Evolutionary conservation across 1,284 basidiomycete genomes (phyloP).

Genomic region (Ceratobasidium sp.): DNA sequence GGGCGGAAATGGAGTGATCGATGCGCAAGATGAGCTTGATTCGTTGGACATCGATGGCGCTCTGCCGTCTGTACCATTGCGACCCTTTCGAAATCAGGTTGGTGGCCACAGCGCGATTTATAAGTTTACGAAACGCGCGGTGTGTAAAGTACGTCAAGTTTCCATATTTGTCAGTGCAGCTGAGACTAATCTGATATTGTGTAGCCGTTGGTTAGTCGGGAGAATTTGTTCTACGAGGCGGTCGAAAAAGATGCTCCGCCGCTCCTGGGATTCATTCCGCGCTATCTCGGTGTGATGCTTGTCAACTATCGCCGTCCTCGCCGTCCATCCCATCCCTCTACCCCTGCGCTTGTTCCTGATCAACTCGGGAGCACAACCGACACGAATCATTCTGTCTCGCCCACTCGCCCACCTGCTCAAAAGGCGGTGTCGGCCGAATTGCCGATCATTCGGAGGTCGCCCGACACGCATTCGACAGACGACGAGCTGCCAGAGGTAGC

Average conservation of each 20-base stretch:
- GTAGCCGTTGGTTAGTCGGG: conserved; percentile 93
- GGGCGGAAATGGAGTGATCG: conserved; percentile 44
- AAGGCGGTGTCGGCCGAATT: conserved; percentile 49
- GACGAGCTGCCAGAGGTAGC: conserved; percentile 87
- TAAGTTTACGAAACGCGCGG: conserved; percentile 96
- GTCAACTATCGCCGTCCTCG: conserved; percentile 89
- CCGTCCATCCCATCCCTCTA: conserved; percentile 45
- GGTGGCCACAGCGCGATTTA: conserved; percentile 98
- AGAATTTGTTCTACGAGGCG: conserved; percentile 98
- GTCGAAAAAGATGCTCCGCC: conserved; percentile 94
- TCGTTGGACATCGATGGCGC: conserved; percentile 44
- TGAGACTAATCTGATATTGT: conserved; percentile 12
- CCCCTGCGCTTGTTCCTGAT: conserved; percentile 31
- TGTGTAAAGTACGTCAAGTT: conserved; percentile 86
- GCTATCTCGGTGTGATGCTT: conserved; percentile 97
- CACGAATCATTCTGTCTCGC: conserved; percentile 41
- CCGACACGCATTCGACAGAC: conserved; percentile 37
- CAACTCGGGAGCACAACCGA: conserved; percentile 38
- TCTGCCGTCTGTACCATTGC: conserved; percentile 90
- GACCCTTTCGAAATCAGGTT: conserved; percentile 97
- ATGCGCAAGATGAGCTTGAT: conserved; percentile 39
- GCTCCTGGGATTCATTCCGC: conserved; percentile 91
- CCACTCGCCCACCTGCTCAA: conserved; percentile 49
- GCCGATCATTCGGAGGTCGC: conserved; percentile 25
- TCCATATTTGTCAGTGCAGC: background rate